Conservation (phyloP, 495 filamentous ascomycete genomes). For the Copromyces sp. region DNA sequence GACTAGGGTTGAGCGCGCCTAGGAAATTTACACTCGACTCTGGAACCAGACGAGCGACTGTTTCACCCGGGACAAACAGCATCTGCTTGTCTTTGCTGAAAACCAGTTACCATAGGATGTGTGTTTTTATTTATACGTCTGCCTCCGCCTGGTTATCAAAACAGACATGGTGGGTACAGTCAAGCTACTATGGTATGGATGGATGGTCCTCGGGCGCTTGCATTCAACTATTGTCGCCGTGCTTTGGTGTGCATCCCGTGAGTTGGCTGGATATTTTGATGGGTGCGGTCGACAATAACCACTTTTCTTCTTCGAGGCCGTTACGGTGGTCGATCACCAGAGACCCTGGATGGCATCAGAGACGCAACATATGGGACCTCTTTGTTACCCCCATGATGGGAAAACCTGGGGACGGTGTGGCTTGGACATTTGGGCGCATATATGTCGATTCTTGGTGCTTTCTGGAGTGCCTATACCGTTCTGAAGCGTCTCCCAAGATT, state of each 20-base stretch:
- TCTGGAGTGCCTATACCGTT: not conserved
- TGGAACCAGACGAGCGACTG: not conserved
- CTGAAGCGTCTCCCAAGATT: not conserved
- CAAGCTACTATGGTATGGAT: not conserved
- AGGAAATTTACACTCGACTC: not conserved
- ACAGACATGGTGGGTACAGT: not conserved
- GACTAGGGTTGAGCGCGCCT: not conserved
- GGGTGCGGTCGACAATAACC: not conserved
- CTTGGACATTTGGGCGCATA: not conserved
- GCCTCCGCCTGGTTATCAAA: not conserved
- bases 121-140: not conserved
- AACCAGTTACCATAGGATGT: not conserved
- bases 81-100: not conserved
- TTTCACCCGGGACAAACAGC: not conserved
- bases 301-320: not conserved
- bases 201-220: not conserved
- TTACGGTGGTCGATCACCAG: not conserved
- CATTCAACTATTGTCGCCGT: not conserved
- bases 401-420: not conserved
- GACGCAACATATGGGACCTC: not conserved
- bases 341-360: not conserved
- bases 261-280: not conserved
- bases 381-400: not conserved
- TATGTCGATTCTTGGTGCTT: not conserved
- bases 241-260: not conserved